Evolutionary conservation across 768 basidiomycete species (phyloP), one percentile per base, ranked within the genome.

Genomic region (Boletus sensibilis): DNA sequence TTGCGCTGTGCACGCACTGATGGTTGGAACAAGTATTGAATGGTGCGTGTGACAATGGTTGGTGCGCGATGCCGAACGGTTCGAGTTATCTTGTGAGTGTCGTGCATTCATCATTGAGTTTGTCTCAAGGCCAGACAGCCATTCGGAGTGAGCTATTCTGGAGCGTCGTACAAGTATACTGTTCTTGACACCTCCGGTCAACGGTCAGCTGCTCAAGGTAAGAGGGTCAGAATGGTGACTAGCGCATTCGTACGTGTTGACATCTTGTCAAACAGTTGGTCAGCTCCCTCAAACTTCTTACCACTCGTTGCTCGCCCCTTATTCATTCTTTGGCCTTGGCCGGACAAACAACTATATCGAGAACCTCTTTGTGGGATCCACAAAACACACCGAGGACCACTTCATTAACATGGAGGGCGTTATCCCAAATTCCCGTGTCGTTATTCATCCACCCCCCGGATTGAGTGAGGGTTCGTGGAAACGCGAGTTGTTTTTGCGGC

Each of bases 321-420:
- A 98, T 67, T 84, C 94, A 2, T 97, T 94, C 80, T 92, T 98
- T 67, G 96, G 97, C 1, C 85, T 99, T 9, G 97, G 96, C 0
- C 85, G 97, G 40, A 98, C 95, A 16, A 99, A 99, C 73, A 99
- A 99, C 71, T 99, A 99, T 74, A 94, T 99, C 65, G 97, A 99
- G 79, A 98, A 98, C 71, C 81, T 99, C 2, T 97, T 97, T 69
- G 91, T 98, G 20, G 97, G 97, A 16, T 88, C 93, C 5, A 96
- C 94, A 7, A 80, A 90, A 31, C 86, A 92, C 56, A 70, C 78
- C 0, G 68, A 77, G 35, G 68, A 85, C 34, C 92, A 96, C 67
- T 92, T 79, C 61, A 94, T 96, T 70, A 87, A 89, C 68, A 88
- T 98, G 82, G 97, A 98, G 68, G 95, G 95, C 27, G 88, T 99